Percentiles rank a stretch among this genome's conserved stretches.
Evolutionary conservation across 257 asterid species (phyloP).

Genomic region (Nicotiana undulata): DNA sequence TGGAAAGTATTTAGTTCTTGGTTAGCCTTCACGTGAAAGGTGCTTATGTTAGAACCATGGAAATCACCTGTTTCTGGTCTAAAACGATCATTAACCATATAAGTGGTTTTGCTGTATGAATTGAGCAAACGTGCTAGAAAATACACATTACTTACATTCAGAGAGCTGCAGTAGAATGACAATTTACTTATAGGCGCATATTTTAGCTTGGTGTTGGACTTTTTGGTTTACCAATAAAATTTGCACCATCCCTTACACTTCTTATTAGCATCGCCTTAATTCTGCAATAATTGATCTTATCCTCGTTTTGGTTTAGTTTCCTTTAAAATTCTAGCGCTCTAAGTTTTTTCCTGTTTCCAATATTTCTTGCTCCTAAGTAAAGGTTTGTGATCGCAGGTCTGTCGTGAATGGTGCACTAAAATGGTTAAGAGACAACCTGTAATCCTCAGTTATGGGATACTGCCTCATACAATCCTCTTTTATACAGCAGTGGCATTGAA

Average conservation of each 20-base stretch:
- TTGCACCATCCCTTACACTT: background rate
- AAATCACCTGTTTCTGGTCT: background rate
- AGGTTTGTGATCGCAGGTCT: conserved; percentile 2
- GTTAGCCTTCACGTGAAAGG: background rate
- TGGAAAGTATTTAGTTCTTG: background rate
- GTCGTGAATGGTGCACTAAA: conserved; percentile 10
- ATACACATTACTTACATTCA: background rate
- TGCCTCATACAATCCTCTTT: background rate
- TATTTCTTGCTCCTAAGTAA: background rate
- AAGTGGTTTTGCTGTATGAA: background rate
- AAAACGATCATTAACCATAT: background rate
- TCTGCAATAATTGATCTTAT: background rate
- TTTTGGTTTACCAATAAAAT: background rate
- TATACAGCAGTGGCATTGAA: background rate
- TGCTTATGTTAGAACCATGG: background rate
- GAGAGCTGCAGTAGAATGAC: background rate
- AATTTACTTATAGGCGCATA: background rate
- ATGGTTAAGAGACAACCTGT: conserved; percentile 9
- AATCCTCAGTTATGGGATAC: background rate
- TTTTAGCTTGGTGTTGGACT: background rate
- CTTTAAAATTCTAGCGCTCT: background rate
- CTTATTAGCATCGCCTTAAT: background rate
- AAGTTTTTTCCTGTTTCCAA: background rate
- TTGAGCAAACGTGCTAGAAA: background rate
- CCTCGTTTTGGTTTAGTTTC: background rate